Evolutionary conservation across 495 filamentous ascomycete species (phyloP).

Genomic region (Cairneyella variabilis): DNA sequence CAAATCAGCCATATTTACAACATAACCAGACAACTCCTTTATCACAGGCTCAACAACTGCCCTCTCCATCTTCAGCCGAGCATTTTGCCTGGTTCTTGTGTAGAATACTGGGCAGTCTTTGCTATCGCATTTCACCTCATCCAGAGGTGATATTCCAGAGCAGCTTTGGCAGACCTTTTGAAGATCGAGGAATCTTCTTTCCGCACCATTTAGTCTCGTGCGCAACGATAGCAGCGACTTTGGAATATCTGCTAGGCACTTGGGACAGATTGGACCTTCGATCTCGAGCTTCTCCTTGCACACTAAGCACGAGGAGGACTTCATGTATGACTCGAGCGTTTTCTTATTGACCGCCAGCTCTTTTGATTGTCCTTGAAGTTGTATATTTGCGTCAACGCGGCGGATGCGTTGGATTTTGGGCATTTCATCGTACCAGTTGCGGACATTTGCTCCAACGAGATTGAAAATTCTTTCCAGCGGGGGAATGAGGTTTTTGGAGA

Average conservation of each 20-base stretch:
- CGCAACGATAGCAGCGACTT: slow-evolving; percentile 59
- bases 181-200: slow-evolving; percentile 63
- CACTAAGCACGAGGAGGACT: slow-evolving; percentile 69
- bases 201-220: slow-evolving; percentile 53
- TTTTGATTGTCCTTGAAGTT: slow-evolving; percentile 29
- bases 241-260: slow-evolving; percentile 54
- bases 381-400: slow-evolving; percentile 43
- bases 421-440: slow-evolving; percentile 95
- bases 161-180: slow-evolving; percentile 79
- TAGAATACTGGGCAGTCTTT: slow-evolving; percentile 94
- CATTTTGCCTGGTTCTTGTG: slow-evolving; percentile 66
- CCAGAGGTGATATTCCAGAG: slow-evolving; percentile 63
- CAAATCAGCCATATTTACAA: slow-evolving; percentile 28
- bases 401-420: slow-evolving; percentile 79
- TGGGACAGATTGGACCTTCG: slow-evolving; percentile 55
- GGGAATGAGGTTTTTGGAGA: slow-evolving; percentile 90
- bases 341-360: slow-evolving; percentile 38
- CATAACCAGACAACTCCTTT: slow-evolving; percentile 44
- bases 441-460: slow-evolving; percentile 88
- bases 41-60: slow-evolving; percentile 52
- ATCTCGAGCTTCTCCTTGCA: slow-evolving; percentile 63
- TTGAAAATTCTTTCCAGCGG: slow-evolving; percentile 96
- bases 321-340: slow-evolving; percentile 87
- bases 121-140: slow-evolving; percentile 81
- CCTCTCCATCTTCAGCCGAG: slow-evolving; percentile 56